These are phyloP conservation scores for Fusarium solani-melongenae DNA, from an alignment of 2,329 filamentous ascomycete genomes.

Conservation along the genomic window DNA sequence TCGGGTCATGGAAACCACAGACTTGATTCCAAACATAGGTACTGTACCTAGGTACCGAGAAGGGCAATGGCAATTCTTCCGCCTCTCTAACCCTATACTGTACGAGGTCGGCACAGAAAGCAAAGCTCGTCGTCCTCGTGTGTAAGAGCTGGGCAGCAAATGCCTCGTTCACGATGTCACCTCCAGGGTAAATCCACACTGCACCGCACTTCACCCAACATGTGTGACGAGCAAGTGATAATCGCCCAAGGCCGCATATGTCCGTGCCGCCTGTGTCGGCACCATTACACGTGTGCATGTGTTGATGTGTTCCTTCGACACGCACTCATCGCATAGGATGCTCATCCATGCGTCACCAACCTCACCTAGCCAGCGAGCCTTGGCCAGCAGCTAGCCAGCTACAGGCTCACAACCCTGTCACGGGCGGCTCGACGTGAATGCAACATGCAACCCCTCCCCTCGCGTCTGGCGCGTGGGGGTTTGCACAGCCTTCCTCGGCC, in stretches of 20 bases:
- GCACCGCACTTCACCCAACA: conserved; percentile 1
- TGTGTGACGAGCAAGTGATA: conserved; percentile 8
- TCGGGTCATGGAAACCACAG: neutral
- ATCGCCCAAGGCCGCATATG: conserved; percentile 5
- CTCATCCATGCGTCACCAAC: conserved; percentile 29
- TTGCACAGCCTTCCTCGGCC: conserved; percentile 20
- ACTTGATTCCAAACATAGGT: neutral
- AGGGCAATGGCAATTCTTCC: neutral
- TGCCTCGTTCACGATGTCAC: conserved; percentile 17
- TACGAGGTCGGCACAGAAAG: neutral
- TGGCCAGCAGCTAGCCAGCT: neutral
- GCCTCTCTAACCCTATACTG: conserved; percentile 1
- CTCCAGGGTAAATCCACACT: conserved; percentile 30
- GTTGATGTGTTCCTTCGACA: conserved; percentile 21
- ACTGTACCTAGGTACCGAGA: neutral
- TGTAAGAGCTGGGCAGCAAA: neutral
- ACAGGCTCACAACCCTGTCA: neutral
- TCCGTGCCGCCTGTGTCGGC: neutral
- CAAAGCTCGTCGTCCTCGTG: neutral
- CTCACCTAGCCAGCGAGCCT: neutral
- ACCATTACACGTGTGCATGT: conserved; percentile 32
- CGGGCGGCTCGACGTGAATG: conserved; percentile 18
- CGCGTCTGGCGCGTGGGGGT: conserved; percentile 42
- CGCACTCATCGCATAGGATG: conserved; percentile 20
- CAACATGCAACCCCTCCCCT: conserved; percentile 32